phyloP scores from a whole-genome alignment of 257 asterid species.

The Primulina eburnea region DNA sequence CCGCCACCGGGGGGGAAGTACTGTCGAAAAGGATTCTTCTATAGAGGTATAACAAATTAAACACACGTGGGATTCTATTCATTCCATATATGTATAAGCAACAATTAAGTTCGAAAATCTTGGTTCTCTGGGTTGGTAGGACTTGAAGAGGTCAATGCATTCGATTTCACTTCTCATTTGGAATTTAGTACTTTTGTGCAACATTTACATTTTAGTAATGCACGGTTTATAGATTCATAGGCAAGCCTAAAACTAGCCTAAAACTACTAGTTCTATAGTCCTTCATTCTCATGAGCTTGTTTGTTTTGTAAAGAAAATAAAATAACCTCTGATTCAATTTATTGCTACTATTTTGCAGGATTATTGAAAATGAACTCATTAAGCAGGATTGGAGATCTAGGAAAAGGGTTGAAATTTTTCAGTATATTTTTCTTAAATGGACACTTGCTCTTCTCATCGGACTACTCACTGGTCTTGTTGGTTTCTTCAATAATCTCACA shows the following conservation, averaged over 20 bases:
- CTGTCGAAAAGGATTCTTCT: too few species aligned
- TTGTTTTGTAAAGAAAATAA: background rate
- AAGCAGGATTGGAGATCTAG: conserved; percentile 98
- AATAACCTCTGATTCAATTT: conserved; percentile 17
- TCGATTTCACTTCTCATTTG: background rate
- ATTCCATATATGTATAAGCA: too few species aligned
- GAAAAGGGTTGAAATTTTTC: conserved; percentile 66
- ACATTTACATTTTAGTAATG: background rate
- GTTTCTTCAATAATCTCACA: conserved; percentile 75
- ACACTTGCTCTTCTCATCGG: conserved; percentile 92
- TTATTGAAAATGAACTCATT: conserved; percentile 80
- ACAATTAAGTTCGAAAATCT: too few species aligned
- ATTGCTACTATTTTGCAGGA: conserved; percentile 49
- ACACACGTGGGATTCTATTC: too few species aligned
- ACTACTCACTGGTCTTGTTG: conserved; percentile 69
- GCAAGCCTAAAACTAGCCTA: background rate
- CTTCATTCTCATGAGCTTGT: too few species aligned
- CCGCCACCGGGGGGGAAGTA: too few species aligned
- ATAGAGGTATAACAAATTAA: too few species aligned
- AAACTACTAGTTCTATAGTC: background rate
- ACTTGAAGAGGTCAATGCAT: conserved; percentile 13
- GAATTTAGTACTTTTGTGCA: background rate
- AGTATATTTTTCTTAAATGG: conserved; percentile 86
- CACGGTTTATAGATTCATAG: conserved; percentile 6
- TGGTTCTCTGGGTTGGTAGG: background rate